Base-by-base conservation (phyloP, 768 basidiomycete genomes). In the Auriscalpium vulgare region DNA sequence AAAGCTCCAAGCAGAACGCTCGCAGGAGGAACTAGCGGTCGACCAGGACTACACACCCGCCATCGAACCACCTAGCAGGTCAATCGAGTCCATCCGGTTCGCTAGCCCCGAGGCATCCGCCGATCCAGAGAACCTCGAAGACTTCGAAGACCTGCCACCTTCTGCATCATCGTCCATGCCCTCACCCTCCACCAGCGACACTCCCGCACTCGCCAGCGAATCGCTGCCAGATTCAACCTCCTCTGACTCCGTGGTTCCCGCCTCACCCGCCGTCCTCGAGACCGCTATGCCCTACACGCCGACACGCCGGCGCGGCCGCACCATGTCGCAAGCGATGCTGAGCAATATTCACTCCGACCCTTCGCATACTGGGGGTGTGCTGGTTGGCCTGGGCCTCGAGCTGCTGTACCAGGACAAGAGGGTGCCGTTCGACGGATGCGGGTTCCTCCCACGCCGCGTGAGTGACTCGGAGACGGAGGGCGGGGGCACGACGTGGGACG, bases 351-450 rank as follows among this genome's bases (percentile, higher is more conserved):
- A 29, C 29, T 29, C 29, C 7, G 47, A 48, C 47, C 55, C 59
- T 35, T 51, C 48, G 10, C 14, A 58, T 14, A 46, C 44, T 0
- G 51, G 35, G 16, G 53, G 49, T 23, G 47, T 53, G 40, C 55
- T 50, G 5, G 47, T 59, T 21, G 61, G 61, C 37, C 61, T 62
- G 35, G 61, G 61, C 21, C 56, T 62, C 51, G 50, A 60, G 47
- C 51, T 59, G 29, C 34, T 56, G 14, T 56, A 53, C 35, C 50
- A 56, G 10, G 58, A 56, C 1, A 37, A 47, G 36, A 50, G 53
- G 38, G 50, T 47, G 17, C 59, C 40, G 9, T 59, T 62, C 48
- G 59, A 60, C 29, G 61, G 61, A 35, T 53, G 60, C 21, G 61
- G 61, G 16, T 46, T 62, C 13, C 45, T 62, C 53, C 19, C 49